Evolutionary conservation across 805 yeast genomes (phyloP), one percentile per base, ranked within the genome.

Genomic region (Wickerhamomyces bisporus): DNA sequence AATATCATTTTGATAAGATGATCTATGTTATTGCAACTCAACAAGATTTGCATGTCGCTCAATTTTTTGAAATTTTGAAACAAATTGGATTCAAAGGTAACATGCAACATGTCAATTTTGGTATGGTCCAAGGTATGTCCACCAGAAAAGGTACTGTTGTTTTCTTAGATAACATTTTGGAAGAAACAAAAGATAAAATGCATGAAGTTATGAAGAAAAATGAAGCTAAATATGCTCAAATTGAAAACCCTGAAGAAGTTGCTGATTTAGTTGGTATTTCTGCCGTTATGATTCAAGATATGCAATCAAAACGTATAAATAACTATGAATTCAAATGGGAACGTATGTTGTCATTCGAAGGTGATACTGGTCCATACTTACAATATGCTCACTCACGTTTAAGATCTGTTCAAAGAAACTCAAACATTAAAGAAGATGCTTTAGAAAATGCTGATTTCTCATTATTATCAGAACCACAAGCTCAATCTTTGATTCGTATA

Each of bases 141-240:
- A 93, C 98, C 42, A 81, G 99, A 71, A 86, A 81, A 65, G 99
- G 99, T 50, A 93, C 96, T 26, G 99, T 93, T 45, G 98, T 93
- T n/a, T 93, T 93, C 74, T 74, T 93, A 55, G 96, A 93, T 64
- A 83, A 78, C 56, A 93, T 93, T 52, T 71, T 93, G 52, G 93
- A 91, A 65, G 96, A 87, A 64, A 88, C 96, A 42, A 85, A 85
- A 66, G 86, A 84, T 39, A 77, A 86, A 55, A 93, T 93, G 96
- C 95, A 88, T 59, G 93, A 86, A 52, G 96, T 93, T 40, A 93
- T 93, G 98, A 79, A 82, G 66, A 80, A 80, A 67, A 93, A 91
- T 64, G 87, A 81, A 61, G 81, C 72, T 49, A 93, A 93, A 66
- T 93, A 88, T 59, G 81, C 91, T 10, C 96, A 87, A 67, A 86